Evolutionary conservation across 306 rosid species (phyloP).

Genomic region (Albizia julibrissin): DNA sequence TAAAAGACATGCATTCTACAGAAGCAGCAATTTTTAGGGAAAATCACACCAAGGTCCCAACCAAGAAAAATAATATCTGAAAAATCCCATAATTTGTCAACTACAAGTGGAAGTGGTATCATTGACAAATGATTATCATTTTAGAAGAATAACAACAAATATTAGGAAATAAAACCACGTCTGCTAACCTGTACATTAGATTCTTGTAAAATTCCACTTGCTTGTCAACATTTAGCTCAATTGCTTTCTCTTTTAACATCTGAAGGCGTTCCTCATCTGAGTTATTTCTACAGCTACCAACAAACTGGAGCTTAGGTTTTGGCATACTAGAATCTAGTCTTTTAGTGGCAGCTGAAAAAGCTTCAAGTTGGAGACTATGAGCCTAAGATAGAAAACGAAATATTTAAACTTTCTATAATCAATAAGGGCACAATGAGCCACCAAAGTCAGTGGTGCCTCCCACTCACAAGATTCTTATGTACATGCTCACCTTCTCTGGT

Average conservation of each 20-base stretch:
- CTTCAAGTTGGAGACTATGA: constrained; percentile 91
- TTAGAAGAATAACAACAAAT: neutral
- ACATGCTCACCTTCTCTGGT: constrained; percentile 91
- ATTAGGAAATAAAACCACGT: constrained; percentile 8
- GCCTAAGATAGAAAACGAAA: constrained; percentile 60
- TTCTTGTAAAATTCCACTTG: constrained; percentile 85
- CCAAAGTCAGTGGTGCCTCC: constrained; percentile 45
- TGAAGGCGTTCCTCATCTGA: constrained; percentile 86
- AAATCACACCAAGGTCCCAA: no score
- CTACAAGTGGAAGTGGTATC: no score
- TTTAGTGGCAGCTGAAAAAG: constrained; percentile 73
- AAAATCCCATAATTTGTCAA: no score
- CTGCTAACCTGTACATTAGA: constrained; percentile 71
- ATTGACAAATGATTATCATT: neutral
- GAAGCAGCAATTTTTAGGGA: neutral
- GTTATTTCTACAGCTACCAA: constrained; percentile 91
- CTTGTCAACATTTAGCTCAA: constrained; percentile 64
- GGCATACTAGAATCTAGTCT: constrained; percentile 55
- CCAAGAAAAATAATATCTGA: no score
- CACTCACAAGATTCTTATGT: constrained; percentile 49
- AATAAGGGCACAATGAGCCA: constrained; percentile 49
- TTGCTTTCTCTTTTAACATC: constrained; percentile 62
- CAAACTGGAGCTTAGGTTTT: constrained; percentile 85
- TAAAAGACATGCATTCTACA: constrained; percentile 3
- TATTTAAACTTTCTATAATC: constrained; percentile 32